Base-by-base conservation (phyloP, 306 rosid species). In the Alnus glutinosa region DNA sequence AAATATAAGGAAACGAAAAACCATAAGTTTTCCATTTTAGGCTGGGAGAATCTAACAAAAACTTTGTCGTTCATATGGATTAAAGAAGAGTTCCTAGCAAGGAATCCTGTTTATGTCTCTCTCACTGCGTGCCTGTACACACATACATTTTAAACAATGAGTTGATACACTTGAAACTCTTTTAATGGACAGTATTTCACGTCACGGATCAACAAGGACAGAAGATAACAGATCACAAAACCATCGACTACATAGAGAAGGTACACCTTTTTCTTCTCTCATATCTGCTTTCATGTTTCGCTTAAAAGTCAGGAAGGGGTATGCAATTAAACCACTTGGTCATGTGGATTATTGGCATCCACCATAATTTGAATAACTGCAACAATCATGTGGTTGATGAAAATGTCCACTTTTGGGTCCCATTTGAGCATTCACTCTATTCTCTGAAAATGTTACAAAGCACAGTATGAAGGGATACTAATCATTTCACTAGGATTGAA, bases 131-230 rank as follows among this genome's bases (percentile, higher is more conserved):
- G 9, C 81, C 19, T 62, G 63, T 70, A 54, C 63, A 58, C 66
- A 37, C 37, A 58, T 3, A n/a, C 16, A 68, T 7, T 23, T 67
- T 81, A 32, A 55, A 71, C 76, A 78, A 55, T 36, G 52, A 75
- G 55, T 28, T 89, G 70, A 87, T 74, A 61, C 70, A 76, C 55
- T 59, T 85, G 47, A 14, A 54, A 30, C 62, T 46, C 74, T 55
- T 58, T 80, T 74, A 52, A 77, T 79, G 12, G 49, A 80, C 89
- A 92, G 97, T 92, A 19, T 92, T 92, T 82, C 95, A 92, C 76
- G 97, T 90, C 78, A 92, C 95, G 48, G 97, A 92, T 85, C 97
- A 92, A 67, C 97, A 89, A 74, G 97, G 97, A 77, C 87, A 85
- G 78, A 89, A 90, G 91, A 78, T 92, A 77, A 86, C 89, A 75